These are phyloP conservation scores for Dipteronia sinensis DNA, from an alignment of 345 rosid genomes.

Conservation along the genomic window DNA sequence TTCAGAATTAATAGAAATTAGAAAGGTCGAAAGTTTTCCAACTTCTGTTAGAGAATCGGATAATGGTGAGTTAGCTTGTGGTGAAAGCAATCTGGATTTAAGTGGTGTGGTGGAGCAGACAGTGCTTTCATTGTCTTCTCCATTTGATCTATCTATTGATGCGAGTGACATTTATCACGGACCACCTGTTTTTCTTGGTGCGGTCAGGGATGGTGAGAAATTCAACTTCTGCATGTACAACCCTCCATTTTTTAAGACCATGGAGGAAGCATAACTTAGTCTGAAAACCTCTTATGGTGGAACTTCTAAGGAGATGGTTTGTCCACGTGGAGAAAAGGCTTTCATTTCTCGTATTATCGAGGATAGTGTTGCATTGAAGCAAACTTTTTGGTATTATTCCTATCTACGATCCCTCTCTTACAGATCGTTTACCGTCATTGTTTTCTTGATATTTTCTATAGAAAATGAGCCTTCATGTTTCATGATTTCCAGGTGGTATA, in stretches of 20 bases:
- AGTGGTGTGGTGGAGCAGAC: slow-evolving; percentile 21
- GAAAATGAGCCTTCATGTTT: slow-evolving; percentile 14
- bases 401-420: background rate
- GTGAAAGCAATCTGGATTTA: slow-evolving; percentile 27
- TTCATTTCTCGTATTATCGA: slow-evolving; percentile 72
- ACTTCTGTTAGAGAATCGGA: slow-evolving; percentile 24
- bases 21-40: slow-evolving; percentile 46
- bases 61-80: slow-evolving; percentile 17
- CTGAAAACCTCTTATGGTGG: slow-evolving; percentile 94
- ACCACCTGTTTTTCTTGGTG: slow-evolving; percentile 60
- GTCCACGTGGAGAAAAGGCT: slow-evolving; percentile 83
- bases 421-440: background rate
- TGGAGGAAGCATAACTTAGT: slow-evolving; percentile 80
- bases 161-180: slow-evolving; percentile 36
- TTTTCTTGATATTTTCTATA: background rate
- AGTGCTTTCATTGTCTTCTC: slow-evolving; percentile 17
- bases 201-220: slow-evolving; percentile 66
- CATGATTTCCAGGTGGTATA: slow-evolving; percentile 65
- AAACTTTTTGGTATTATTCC: slow-evolving; percentile 56
- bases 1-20: slow-evolving; percentile 68
- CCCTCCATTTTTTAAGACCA: slow-evolving; percentile 89
- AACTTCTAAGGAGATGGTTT: slow-evolving; percentile 83
- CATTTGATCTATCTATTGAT: slow-evolving; percentile 24
- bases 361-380: slow-evolving; percentile 70
- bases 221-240: slow-evolving; percentile 96